Evolutionary conservation across 345 rosid genomes (phyloP), one percentile per base, ranked within the genome.

Genomic region (Ricinus communis): DNA sequence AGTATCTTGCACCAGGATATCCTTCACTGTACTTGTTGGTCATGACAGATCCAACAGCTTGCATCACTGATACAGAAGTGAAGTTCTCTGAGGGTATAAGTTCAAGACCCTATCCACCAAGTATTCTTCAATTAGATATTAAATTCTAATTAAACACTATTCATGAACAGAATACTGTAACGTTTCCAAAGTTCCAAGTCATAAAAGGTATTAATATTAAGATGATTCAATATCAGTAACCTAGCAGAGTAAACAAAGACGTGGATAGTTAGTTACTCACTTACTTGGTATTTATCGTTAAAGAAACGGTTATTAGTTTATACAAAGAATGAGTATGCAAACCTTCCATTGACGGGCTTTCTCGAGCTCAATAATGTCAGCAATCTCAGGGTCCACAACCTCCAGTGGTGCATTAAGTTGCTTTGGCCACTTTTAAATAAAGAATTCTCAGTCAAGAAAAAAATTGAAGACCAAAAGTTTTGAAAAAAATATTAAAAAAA

Each of bases 311-410:
- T 18, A 33, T 5, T 30, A 8, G 18, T 18, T 36, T 30, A 31
- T 8, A 30, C 36, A 15, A 60, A 30, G 75, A 5, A 24, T n/a
- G n/a, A n/a, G n/a, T n/a, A n/a, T n/a, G n/a, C 52, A 65, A 16
- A 91, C 99, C 94, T 95, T 95, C 99, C 99, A 95, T 83, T 95
- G 99, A 64, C 99, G 85, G 12, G 99, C 94, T 75, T 95, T 95
- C 80, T 95, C 99, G 53, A 73, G 98, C 83, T 95, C 99, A 62
- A 95, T 92, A 69, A 95, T 95, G 68, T 95, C 91, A 62, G 98
- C 89, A 79, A 95, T 89, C 82, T 90, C 97, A 56, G 98, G 97
- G 70, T 95, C 99, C 47, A 95, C 96, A 4, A n/a, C 90, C 75
- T 88, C 96, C 71, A 95, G 86, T 8, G 99, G 82, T 50, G 93